A percentile compares a stretch with the other conserved stretches of the same genome.
Evolutionary conservation across 2,329 filamentous ascomycete genomes (phyloP).

Genomic region (Chaetomiaceae sp.): DNA sequence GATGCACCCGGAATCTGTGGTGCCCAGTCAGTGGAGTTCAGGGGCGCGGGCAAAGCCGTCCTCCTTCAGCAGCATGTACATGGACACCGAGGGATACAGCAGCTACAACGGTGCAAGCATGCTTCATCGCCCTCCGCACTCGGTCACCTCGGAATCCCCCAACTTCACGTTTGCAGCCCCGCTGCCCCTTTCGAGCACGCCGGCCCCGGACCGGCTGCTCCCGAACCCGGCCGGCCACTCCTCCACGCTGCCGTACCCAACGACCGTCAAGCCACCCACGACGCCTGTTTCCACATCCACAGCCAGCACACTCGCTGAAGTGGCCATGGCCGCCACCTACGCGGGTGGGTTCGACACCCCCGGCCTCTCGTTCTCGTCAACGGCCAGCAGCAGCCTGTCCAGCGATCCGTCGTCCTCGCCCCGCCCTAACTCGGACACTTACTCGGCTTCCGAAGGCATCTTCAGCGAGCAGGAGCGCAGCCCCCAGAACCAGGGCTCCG

Average conservation of each 20-base stretch:
- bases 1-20: conserved; percentile 34
- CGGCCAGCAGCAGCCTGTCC: conserved; percentile 5
- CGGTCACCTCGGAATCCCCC: conserved; percentile 31
- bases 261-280: conserved; percentile 23
- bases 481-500: conserved; percentile 26
- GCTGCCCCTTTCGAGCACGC: conserved; percentile 32
- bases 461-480: conserved; percentile 29
- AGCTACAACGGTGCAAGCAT: conserved; percentile 32
- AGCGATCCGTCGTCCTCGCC: conserved; percentile 15
- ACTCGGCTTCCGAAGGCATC: conserved; percentile 21
- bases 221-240: conserved; percentile 35
- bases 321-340: conserved; percentile 29
- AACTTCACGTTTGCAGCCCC: conserved; percentile 41
- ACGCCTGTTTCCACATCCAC: neutral
- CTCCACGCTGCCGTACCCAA: conserved; percentile 29
- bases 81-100: conserved; percentile 34
- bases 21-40: conserved; percentile 32
- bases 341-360: conserved; percentile 18
- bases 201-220: conserved; percentile 30
- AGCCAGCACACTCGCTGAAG: conserved; percentile 26
- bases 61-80: conserved; percentile 30
- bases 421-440: conserved; percentile 20
- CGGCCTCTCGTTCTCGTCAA: conserved; percentile 13
- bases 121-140: conserved; percentile 32
- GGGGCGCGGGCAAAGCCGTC: conserved; percentile 23